Evolutionary conservation across 2,329 filamentous ascomycete species (phyloP).

Genomic region (Coniochaeta ligniaria): DNA sequence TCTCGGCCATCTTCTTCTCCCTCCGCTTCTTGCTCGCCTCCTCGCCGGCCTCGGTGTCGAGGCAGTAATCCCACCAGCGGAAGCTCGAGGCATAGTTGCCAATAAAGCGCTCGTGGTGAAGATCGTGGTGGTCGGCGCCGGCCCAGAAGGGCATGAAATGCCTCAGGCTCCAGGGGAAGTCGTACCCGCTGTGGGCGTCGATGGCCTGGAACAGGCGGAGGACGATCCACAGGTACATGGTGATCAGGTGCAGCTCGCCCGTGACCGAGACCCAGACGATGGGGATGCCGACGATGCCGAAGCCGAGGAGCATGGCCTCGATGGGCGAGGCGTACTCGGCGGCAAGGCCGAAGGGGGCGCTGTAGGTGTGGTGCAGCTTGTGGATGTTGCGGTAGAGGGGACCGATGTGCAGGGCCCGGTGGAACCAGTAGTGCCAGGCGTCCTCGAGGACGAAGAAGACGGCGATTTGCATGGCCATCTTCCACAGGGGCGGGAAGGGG

Average conservation of each 20-base stretch:
- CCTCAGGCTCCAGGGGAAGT: constrained; percentile 95
- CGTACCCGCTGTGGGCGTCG: constrained; percentile 94
- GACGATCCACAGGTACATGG: constrained; percentile 96
- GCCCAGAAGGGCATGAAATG: constrained; percentile 98
- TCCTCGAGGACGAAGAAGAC: constrained; percentile 96
- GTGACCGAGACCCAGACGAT: constrained; percentile 80
- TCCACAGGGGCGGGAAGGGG: constrained; percentile 79
- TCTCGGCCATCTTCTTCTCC: constrained; percentile 63
- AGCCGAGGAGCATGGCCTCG: constrained; percentile 88
- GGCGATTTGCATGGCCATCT: constrained; percentile 84
- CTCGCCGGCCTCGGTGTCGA: constrained; percentile 88
- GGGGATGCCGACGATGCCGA: constrained; percentile 76
- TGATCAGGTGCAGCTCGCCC: constrained; percentile 84
- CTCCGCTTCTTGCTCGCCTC: constrained; percentile 80
- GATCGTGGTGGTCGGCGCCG: constrained; percentile 91
- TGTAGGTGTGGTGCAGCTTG: constrained; percentile 99
- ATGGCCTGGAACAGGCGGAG: constrained; percentile 94
- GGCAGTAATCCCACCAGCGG: constrained; percentile 94
- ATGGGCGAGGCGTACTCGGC: constrained; percentile 97
- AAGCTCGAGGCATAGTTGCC: constrained; percentile 98
- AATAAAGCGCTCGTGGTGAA: constrained; percentile 97
- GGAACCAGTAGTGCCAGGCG: constrained; percentile 96
- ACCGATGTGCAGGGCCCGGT: constrained; percentile 88
- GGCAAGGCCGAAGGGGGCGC: constrained; percentile 89
- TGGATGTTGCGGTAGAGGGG: constrained; percentile 94